Evolutionary conservation across 2,329 filamentous ascomycete genomes (phyloP).

Genomic region (Cordyceps cicadae): DNA sequence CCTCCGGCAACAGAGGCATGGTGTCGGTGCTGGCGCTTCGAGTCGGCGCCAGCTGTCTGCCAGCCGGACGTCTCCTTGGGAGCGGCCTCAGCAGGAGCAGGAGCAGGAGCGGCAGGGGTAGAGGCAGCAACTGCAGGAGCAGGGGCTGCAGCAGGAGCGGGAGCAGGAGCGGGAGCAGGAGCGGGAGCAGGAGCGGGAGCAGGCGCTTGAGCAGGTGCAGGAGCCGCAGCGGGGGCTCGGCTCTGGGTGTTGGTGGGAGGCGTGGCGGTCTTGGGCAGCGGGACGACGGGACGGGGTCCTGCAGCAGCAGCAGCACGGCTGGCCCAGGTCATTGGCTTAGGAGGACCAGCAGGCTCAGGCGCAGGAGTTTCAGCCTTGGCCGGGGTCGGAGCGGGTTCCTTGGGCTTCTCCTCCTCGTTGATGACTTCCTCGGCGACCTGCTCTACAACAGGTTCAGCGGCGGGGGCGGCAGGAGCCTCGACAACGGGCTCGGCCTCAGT

Average conservation of each 20-base stretch:
- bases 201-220: too few relatives aligned
- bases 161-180: constrained; percentile 35
- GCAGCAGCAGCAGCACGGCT: constrained; percentile 54
- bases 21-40: constrained; percentile 72
- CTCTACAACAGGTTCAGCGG: constrained; percentile 28
- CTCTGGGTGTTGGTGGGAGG: constrained; percentile 40
- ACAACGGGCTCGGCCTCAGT: constrained; percentile 16
- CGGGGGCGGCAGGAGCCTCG: not conserved
- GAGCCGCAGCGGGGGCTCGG: constrained; percentile 45
- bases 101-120: constrained; percentile 13
- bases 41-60: constrained; percentile 80
- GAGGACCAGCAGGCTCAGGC: constrained; percentile 38
- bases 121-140: constrained; percentile 24
- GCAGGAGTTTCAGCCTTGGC: constrained; percentile 30
- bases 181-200: constrained; percentile 29
- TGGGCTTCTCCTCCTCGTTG: constrained; percentile 57
- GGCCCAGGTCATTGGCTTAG: constrained; percentile 68
- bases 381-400: constrained; percentile 51
- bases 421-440: constrained; percentile 48
- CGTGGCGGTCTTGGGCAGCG: constrained; percentile 49
- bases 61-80: constrained; percentile 53
- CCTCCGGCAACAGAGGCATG: constrained; percentile 50
- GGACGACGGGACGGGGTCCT: constrained; percentile 43
- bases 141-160: constrained; percentile 40
- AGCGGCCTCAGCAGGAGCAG: constrained; percentile 25